A percentile compares a stretch with the other conserved stretches of the same genome.
Conservation (phyloP, 352 stramenopile genomes). For the Phytophthora tentaculata region DNA sequence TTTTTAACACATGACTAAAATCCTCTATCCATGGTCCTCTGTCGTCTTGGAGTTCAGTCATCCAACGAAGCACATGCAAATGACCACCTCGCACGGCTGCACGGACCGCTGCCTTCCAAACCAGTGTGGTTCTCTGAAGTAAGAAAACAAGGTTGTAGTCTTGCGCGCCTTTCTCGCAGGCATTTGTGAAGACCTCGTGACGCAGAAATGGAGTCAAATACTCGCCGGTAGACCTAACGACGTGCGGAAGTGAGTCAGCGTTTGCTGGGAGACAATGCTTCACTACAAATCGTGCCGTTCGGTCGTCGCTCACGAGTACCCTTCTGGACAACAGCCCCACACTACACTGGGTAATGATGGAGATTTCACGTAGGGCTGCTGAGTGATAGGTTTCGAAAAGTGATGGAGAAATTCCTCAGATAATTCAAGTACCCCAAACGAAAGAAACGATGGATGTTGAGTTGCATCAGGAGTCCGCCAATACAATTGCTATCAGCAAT, state of each 20-base stretch:
- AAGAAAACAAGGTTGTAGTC: constrained; percentile 5
- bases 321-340: too few relatives aligned
- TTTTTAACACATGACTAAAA: not conserved
- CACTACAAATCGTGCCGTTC: too few relatives aligned
- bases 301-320: too few relatives aligned
- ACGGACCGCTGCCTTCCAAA: not conserved
- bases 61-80: constrained; percentile 15
- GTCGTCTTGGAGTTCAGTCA: not conserved
- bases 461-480: too few relatives aligned
- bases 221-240: constrained; percentile 1
- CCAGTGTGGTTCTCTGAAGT: not conserved
- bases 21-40: constrained; percentile 10
- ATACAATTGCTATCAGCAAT: too few relatives aligned
- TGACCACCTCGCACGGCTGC: constrained; percentile 6
- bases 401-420: too few relatives aligned
- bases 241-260: not conserved
- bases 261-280: constrained; percentile 10
- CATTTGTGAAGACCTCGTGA: constrained; percentile 9
- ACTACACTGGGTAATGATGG: too few relatives aligned
- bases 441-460: too few relatives aligned
- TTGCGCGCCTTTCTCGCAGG: not conserved
- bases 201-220: constrained; percentile 2
- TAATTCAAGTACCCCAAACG: too few relatives aligned
- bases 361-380: too few relatives aligned
- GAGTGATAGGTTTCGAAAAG: too few relatives aligned